Base-by-base conservation (phyloP, 164 flowering plant genomes). In the Brasenia schreberi region DNA sequence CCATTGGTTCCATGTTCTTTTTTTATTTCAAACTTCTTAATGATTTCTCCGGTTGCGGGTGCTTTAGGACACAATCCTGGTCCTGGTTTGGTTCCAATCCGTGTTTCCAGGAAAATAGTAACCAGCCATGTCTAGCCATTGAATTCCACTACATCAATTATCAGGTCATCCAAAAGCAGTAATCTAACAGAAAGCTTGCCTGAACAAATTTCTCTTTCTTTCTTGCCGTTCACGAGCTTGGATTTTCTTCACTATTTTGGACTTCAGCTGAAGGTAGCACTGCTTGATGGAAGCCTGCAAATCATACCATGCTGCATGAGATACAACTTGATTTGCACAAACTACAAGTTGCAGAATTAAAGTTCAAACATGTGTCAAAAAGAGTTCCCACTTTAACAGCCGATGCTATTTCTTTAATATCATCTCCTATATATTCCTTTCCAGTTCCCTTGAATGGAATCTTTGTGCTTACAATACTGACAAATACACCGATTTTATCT, bases 391-490 rank as follows among this genome's bases (percentile, higher is more conserved):
- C 97, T 96, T 92, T 92, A 62, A 94, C 97, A 71, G 97, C 99
- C 65, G 91, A 76, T 73, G 96, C 92, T 72, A 94, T 89, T 74
- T 94, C 99, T 73, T 75, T 87, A 64, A 92, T 94, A 74, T 94
- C 96, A 82, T 91, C 99, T 68, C 99, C 99, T 80, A 94, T 94
- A 69, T 94, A 94, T 76, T 94, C 99, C 76, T 91, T 94, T 19
- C 99, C 97, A 52, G 96, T 91, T 59, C 99, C 99, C 80, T 94
- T 94, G 69, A 94, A 94, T 58, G 99, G 99, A 62, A 94, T 94
- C 79, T 94, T 94, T 64, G 99, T 91, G 80, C 99, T 94, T 4
- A 94, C 99, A 69, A 91, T 84, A 83, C 97, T 94, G 72, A 94
- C 96, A 80, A 91, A 91, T 42, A 92, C 97, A 56, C 99, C 97